Evolutionary conservation across 2,329 filamentous ascomycete species (phyloP), one percentile per base, ranked within the genome.

Genomic region (Orbilia brochopaga): DNA sequence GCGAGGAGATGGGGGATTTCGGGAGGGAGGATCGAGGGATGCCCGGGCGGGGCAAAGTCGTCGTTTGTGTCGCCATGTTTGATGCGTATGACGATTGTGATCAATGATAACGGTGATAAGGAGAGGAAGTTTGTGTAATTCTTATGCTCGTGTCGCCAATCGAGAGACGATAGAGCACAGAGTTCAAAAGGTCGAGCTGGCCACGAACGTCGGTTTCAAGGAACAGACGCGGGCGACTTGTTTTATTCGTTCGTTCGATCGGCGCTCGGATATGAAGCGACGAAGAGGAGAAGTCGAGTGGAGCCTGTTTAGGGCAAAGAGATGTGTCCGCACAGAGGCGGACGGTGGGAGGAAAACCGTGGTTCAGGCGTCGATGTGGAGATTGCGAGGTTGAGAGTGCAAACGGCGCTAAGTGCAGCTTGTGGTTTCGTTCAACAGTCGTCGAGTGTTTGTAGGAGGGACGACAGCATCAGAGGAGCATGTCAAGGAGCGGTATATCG

Each of bases 51-150:
- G 66, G 66, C 59, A 70, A 35, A 17, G 66, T 70, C 27, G 66
- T 70, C 11, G 66, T 70, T 52, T 70, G 66, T 53, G 65, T 70
- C n/a, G 66, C 66, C 66, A 70, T 70, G 30, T 32, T 61, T 42
- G 13, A n/a, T 13, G 17, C 37, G 52, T 17, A 8, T 37, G 13
- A 27, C 11, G 24, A 37, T 17, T 13, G 32, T 13, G 24, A 56
- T 37, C 27, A 27, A 32, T 37, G 35, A 56, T 24, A 42, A 52
- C 30, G 50, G 13, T 42, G 10, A 56, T 42, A 17, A 17, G 15
- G 3, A 21, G 1, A 3, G 17, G 44, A 42, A 17, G 37, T 15
- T 42, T 13, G 4, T 13, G 13, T 15, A 4, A 17, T 13, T 10
- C 19, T 19, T 48, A 11, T 48, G 15, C 15, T 42, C 5, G 19